phyloP scores from a whole-genome alignment of 306 rosid species.

The Albizia julibrissin region DNA sequence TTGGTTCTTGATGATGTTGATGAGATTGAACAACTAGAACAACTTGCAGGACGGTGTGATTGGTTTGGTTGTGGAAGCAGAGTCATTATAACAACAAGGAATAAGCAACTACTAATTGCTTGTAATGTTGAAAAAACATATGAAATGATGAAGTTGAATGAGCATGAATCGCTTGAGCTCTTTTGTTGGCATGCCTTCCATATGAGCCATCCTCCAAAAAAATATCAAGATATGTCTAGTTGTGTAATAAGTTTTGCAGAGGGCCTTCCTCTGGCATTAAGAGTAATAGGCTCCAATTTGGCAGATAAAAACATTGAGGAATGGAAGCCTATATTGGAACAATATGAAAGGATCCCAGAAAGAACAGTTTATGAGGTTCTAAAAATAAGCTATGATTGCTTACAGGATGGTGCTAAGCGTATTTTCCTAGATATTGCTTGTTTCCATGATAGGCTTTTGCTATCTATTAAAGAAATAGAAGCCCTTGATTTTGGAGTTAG shows the following conservation, averaged over 20 bases:
- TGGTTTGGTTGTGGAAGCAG: background rate
- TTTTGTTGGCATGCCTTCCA: conserved; percentile 3
- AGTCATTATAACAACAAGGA: background rate
- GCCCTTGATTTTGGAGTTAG: conserved; percentile 11
- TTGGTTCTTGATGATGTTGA: conserved; percentile 10
- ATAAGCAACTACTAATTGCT: background rate
- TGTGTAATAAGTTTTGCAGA: background rate
- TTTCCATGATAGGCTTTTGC: background rate
- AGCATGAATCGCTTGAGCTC: background rate
- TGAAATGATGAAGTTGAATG: background rate
- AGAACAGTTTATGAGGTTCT: background rate
- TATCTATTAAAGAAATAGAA: background rate
- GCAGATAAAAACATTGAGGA: background rate
- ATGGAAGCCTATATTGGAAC: background rate
- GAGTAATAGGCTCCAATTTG: background rate
- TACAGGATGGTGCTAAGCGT: background rate
- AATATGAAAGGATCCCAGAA: background rate
- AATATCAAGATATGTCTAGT: background rate
- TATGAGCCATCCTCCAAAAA: background rate
- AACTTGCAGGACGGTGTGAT: background rate
- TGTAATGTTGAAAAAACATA: background rate
- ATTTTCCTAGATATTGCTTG: conserved; percentile 10
- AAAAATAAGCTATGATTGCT: conserved; percentile 5
- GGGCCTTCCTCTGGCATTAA: background rate
- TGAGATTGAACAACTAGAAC: background rate